Evolutionary conservation across 2,329 filamentous ascomycete species (phyloP), one percentile per base, ranked within the genome.

Genomic region (Neophaeococcomyces aloes): DNA sequence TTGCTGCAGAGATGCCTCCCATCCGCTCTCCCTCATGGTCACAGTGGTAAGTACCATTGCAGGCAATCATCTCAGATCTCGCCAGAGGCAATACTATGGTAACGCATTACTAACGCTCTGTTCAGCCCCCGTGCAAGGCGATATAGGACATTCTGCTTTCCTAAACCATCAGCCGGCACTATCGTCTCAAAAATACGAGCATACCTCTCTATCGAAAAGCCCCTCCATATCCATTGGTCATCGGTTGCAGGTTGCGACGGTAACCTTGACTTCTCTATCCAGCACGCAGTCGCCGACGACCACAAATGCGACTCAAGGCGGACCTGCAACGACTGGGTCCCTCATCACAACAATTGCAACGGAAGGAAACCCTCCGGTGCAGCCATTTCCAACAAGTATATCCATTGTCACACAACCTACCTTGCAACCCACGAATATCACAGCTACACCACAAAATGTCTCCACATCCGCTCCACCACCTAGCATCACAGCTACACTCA

Each of bases 281-380:
- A 37, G 23, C 19, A 31, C 21, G 5, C 43, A 45, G 29, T 44
- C 38, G 11, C 51, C 51, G n/a, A 52, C 51, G 2, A 41, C 44
- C 27, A 56, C 53, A 6, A 48, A 42, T 18, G 48, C 50, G n/a
- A 48, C 46, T n/a, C 47, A 51, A 29, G 48, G 38, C 27, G 35
- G 27, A 7, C 45, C 51, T 19, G 49, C 53, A 29, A 56, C 51
- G 1, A 50, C 47, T n/a, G 54, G 54, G 29, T 47, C 44, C 6
- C 35, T 56, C 10, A 53, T 47, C 19, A 53, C 51, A 15, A 47
- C 53, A 3, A 39, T 56, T n/a, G 45, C 55, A 33, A 56, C 54
- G 3, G 51, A 40, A 29, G 53, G 53, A 14, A 48, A 49, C 38
- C 51, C 51, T 25, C 45, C 54, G 8, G 44, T 49, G 8, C 51